Evolutionary conservation across 164 flowering plant species (phyloP), one percentile per base, ranked within the genome.

Genomic region (Akebia trifoliata): DNA sequence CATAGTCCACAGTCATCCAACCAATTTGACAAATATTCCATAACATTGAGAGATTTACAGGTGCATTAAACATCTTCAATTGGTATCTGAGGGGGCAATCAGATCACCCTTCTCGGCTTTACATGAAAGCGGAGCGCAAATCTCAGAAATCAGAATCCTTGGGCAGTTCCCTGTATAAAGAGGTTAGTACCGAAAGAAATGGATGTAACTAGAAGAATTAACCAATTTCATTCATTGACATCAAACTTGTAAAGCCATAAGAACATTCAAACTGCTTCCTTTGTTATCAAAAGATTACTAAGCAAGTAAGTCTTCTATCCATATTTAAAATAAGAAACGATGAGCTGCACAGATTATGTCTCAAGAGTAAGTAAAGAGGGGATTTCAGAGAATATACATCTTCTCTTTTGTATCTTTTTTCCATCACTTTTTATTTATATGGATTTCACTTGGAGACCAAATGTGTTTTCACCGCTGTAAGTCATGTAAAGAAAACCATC

Each of bases 401-500:
- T 25, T 21, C 25, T 15, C 9, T 31, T 53, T 20, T 56, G 8
- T 21, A 17, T 35, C 28, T n/a, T 17, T 9, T 52, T 2, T 42
- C 29, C 36, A 9, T 35, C 15, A 11, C 15, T 4, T 32, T 42
- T 62, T 55, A 53, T 62, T 62, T 54, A 62, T 59, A 54, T 8
- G 6, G 46, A 40, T 18, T 30, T 9, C 24, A 21, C 25, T 43
- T n/a, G 17, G 18, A 54, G 25, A 44, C 90, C 86, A 47, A 84
- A 84, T 21, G 85, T 82, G 71, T 82, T 80, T 73, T 81, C 90
- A 6, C 90, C 90, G 52, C 90, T 84, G 78, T 84, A 84, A 29
- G 81, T 80, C 90, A 84, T 78, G 72, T 79, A 79, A 28, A 79
- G 81, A 57, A 79, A 84, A 2, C 90, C 90, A 75, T 81, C 86